Conservation (phyloP, 2,329 filamentous ascomycete genomes). For the Verticillium zaregamsianum region DNA sequence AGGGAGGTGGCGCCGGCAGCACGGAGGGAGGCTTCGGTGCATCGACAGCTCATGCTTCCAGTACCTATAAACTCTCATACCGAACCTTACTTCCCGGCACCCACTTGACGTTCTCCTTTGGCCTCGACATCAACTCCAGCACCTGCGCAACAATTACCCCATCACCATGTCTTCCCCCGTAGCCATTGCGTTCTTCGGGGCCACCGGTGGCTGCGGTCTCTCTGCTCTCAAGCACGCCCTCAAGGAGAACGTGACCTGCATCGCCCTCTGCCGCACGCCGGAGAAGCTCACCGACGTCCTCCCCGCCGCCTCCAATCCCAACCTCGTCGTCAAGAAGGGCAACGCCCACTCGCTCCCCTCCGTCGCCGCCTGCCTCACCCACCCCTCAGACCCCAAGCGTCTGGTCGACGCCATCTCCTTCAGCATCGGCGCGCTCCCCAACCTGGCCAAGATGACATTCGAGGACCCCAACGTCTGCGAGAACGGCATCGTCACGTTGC, state of each 20-base stretch:
- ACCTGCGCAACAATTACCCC: not conserved
- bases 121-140: not conserved
- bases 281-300: slow-evolving; percentile 30
- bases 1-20: not conserved
- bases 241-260: slow-evolving; percentile 22
- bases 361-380: slow-evolving; percentile 27
- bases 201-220: slow-evolving; percentile 36
- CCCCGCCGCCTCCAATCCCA: slow-evolving; percentile 21
- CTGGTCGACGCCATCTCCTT: slow-evolving; percentile 35
- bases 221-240: slow-evolving; percentile 31
- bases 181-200: slow-evolving; percentile 34
- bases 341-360: slow-evolving; percentile 28
- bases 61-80: too few species aligned
- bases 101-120: too few species aligned
- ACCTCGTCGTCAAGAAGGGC: slow-evolving; percentile 33
- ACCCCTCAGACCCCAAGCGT: slow-evolving; percentile 16
- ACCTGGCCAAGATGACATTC: slow-evolving; percentile 20
- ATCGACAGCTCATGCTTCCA: too few species aligned
- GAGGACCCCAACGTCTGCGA: slow-evolving; percentile 36
- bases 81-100: too few species aligned
- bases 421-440: slow-evolving; percentile 29
- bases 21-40: not conserved
- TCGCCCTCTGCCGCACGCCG: slow-evolving; percentile 35
- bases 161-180: slow-evolving; percentile 11
- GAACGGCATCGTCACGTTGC: slow-evolving; percentile 28